These are phyloP conservation scores for Neofusicoccum cordaticola DNA, from an alignment of 2,329 filamentous ascomycete species.

Conservation along the genomic window DNA sequence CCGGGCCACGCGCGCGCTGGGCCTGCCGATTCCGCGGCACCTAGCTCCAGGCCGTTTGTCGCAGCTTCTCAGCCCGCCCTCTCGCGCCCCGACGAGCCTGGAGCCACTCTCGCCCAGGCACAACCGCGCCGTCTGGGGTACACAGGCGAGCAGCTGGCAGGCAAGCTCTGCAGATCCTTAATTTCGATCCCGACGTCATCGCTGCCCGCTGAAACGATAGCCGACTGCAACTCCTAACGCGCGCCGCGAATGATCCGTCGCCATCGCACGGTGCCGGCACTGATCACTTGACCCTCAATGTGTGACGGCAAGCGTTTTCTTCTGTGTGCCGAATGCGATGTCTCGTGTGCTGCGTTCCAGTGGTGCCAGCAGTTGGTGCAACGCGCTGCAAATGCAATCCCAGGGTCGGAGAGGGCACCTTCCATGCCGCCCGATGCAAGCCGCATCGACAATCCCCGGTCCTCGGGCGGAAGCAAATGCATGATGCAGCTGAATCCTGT, in stretches of 20 bases:
- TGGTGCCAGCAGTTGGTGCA: constrained; percentile 15
- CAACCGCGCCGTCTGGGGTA: constrained; percentile 8
- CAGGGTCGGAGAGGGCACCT: background rate
- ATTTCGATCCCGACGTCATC: constrained; percentile 14
- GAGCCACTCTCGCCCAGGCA: constrained; percentile 8
- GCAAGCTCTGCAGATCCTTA: constrained; percentile 13
- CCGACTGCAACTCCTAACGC: constrained; percentile 16
- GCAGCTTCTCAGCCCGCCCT: constrained; percentile 5
- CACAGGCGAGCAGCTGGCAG: constrained; percentile 6
- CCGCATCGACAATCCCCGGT: constrained; percentile 14
- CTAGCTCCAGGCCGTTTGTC: constrained; percentile 13
- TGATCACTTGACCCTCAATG: constrained; percentile 16
- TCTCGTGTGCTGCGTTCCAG: constrained; percentile 11
- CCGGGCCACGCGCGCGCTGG: background rate
- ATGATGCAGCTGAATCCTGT: constrained; percentile 8
- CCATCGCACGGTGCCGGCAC: constrained; percentile 15
- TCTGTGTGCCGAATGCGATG: constrained; percentile 17
- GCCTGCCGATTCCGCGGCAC: constrained; percentile 12
- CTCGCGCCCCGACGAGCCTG: background rate
- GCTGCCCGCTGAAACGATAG: constrained; percentile 16
- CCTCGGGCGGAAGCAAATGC: constrained; percentile 9
- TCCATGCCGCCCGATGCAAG: constrained; percentile 5
- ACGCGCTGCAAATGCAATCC: background rate
- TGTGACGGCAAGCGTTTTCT: constrained; percentile 16
- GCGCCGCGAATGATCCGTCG: constrained; percentile 15